Percentiles rank a stretch among this genome's conserved stretches.
Conservation (phyloP, 106 monocot species). For the Allium sativum region DNA sequence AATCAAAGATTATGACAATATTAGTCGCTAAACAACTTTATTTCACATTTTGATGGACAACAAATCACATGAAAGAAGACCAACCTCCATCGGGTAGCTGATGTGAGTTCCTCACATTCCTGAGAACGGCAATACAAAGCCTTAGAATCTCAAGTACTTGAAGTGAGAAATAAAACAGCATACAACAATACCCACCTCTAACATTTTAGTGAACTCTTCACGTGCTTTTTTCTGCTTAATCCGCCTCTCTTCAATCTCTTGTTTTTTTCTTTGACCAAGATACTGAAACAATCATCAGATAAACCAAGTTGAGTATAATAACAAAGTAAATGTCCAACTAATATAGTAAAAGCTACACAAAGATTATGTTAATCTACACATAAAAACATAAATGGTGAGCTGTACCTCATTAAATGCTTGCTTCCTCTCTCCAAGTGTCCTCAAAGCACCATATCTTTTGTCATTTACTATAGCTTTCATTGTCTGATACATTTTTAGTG, state of each 20-base stretch:
- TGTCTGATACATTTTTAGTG: slow-evolving; percentile 29
- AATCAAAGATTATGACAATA: too few species aligned
- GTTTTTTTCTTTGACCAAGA: slow-evolving; percentile 87
- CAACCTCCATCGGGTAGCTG: slow-evolving; percentile 80
- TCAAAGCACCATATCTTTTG: slow-evolving; percentile 89
- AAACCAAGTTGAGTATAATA: too few species aligned
- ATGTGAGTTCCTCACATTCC: slow-evolving; percentile 80
- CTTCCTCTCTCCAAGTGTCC: slow-evolving; percentile 91
- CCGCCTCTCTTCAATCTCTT: slow-evolving; percentile 78
- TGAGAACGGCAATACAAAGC: slow-evolving; percentile 7
- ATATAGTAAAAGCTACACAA: neutral
- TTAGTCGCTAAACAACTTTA: too few species aligned
- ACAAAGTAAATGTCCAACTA: neutral
- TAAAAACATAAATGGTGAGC: neutral
- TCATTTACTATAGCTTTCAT: slow-evolving; percentile 95
- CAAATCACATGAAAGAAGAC: slow-evolving; percentile 10
- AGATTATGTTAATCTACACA: too few species aligned
- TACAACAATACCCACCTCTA: slow-evolving; percentile 46
- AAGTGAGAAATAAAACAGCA: too few species aligned
- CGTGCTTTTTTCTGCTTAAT: slow-evolving; percentile 83
- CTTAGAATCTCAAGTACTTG: too few species aligned
- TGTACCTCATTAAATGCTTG: slow-evolving; percentile 99
- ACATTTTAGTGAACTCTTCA: slow-evolving; percentile 87
- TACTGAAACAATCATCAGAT: slow-evolving; percentile 36
- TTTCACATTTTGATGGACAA: neutral